phyloP scores from a whole-genome alignment of 2,329 filamentous ascomycete species.

The Ascochyta pisi region DNA sequence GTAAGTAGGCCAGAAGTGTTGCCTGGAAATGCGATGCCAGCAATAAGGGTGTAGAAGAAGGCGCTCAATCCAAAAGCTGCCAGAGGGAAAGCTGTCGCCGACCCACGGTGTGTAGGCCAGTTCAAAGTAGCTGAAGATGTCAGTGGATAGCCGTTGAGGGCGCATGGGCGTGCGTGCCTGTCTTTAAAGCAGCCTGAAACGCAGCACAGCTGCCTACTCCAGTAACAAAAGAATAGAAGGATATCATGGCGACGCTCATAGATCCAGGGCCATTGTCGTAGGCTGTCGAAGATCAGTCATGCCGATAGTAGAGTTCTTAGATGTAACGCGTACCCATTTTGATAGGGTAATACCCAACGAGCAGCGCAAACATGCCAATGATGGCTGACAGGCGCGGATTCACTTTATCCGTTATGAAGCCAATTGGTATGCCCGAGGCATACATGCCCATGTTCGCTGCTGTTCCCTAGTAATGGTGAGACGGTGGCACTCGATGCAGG shows the following conservation, averaged over 20 bases:
- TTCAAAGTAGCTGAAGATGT: slow-evolving; percentile 75
- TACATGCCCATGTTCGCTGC: slow-evolving; percentile 94
- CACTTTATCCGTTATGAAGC: slow-evolving; percentile 82
- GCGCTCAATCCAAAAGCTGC: slow-evolving; percentile 94
- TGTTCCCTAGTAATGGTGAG: slow-evolving; percentile 56
- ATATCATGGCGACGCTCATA: slow-evolving; percentile 66
- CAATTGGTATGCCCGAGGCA: slow-evolving; percentile 84
- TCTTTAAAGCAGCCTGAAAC: slow-evolving; percentile 88
- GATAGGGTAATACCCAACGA: slow-evolving; percentile 84
- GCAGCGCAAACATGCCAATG: slow-evolving; percentile 74
- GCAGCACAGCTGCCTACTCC: slow-evolving; percentile 89
- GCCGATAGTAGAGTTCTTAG: neutral
- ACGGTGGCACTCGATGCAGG: slow-evolving; percentile 16
- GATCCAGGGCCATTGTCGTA: slow-evolving; percentile 72
- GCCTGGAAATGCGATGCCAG: slow-evolving; percentile 78
- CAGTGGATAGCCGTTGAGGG: slow-evolving; percentile 9
- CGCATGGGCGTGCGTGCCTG: slow-evolving; percentile 50
- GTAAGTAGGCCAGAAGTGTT: slow-evolving; percentile 83
- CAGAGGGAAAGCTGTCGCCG: slow-evolving; percentile 90
- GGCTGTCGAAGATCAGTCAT: slow-evolving; percentile 58
- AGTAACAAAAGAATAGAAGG: slow-evolving; percentile 83
- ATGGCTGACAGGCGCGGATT: slow-evolving; percentile 82
- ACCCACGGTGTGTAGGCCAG: slow-evolving; percentile 89
- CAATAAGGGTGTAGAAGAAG: slow-evolving; percentile 90
- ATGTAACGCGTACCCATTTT: slow-evolving; percentile 58